A percentile compares a stretch with the other conserved stretches of the same genome.
Conservation (phyloP, 495 filamentous ascomycete genomes). For the Lineolata rhizophorae region DNA sequence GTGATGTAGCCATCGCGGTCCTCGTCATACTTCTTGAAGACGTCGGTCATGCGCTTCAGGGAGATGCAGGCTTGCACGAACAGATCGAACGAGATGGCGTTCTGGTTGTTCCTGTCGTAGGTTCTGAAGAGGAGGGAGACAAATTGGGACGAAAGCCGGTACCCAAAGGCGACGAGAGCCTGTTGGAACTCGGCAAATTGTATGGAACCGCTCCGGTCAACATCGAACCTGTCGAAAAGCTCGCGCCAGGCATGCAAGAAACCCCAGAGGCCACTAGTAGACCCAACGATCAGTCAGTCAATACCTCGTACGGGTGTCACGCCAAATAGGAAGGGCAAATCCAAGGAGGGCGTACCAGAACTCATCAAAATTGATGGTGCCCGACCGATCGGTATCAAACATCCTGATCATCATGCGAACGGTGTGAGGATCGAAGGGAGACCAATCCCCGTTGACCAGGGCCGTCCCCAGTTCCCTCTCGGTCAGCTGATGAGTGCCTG, state of each 20-base stretch:
- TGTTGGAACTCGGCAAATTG: slow-evolving; percentile 71
- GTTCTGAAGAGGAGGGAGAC: slow-evolving; percentile 57
- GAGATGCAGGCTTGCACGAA: slow-evolving; percentile 96
- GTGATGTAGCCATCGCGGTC: slow-evolving; percentile 62
- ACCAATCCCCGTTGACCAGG: slow-evolving; percentile 90
- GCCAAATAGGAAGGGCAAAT: slow-evolving; percentile 2
- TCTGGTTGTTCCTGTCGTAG: slow-evolving; percentile 28
- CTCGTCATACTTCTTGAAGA: slow-evolving; percentile 96
- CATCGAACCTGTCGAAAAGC: slow-evolving; percentile 90
- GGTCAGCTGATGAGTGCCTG: slow-evolving; percentile 56
- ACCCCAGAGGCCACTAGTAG: slow-evolving; percentile 59
- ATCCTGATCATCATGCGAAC: slow-evolving; percentile 97
- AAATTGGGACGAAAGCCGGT: slow-evolving; percentile 66
- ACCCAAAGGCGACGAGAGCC: slow-evolving; percentile 84
- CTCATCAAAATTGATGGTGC: slow-evolving; percentile 83
- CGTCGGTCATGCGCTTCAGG: slow-evolving; percentile 94
- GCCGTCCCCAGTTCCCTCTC: slow-evolving; percentile 78
- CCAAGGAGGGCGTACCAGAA: slow-evolving; percentile 37
- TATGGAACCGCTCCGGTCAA: slow-evolving; percentile 71
- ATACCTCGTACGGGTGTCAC: too few relatives aligned
- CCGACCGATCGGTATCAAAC: slow-evolving; percentile 82
- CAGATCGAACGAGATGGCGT: slow-evolving; percentile 72
- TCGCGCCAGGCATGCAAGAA: slow-evolving; percentile 86
- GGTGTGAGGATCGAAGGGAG: slow-evolving; percentile 84
- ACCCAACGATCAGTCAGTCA: too few relatives aligned